These are phyloP conservation scores for Saccharomyces hybrid DNA, from an alignment of 1,139 yeast genomes.

Conservation along the genomic window DNA sequence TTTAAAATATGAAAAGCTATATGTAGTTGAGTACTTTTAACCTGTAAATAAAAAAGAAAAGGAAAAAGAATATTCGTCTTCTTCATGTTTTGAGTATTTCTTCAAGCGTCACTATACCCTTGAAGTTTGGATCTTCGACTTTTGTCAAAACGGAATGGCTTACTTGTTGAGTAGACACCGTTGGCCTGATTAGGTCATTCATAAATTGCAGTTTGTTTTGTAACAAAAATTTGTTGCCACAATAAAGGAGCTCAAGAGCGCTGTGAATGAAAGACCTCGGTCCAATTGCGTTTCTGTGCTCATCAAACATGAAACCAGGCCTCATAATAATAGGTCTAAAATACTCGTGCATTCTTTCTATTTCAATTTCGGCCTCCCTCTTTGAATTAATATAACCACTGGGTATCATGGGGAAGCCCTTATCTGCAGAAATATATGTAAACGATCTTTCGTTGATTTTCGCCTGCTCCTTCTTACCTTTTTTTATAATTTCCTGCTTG, in stretches of 20 bases:
- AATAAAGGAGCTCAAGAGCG: constrained; percentile 36
- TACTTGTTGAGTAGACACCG: constrained; percentile 62
- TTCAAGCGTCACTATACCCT: constrained; percentile 54
- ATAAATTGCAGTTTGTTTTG: constrained; percentile 31
- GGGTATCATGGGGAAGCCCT: constrained; percentile 60
- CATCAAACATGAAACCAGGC: constrained; percentile 81
- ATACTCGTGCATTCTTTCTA: constrained; percentile 33
- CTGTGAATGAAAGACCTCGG: constrained; percentile 33
- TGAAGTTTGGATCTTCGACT: constrained; percentile 42
- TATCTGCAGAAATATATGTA: constrained; percentile 77
- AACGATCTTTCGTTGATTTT: constrained; percentile 38
- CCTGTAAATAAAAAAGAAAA: background rate
- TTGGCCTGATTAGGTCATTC: constrained; percentile 52
- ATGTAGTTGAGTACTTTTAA: constrained; percentile 3
- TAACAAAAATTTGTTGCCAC: constrained; percentile 38
- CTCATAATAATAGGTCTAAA: constrained; percentile 59
- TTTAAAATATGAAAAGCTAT: constrained; percentile 3
- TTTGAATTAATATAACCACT: constrained; percentile 65
- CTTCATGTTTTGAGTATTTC: constrained; percentile 33
- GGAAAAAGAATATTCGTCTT: background rate
- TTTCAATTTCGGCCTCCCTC: constrained; percentile 62
- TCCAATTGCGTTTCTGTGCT: constrained; percentile 30
- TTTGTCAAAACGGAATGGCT: constrained; percentile 52
- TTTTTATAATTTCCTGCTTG: constrained; percentile 23
- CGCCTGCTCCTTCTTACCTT: background rate